Conservation (phyloP, 1,284 basidiomycete species). For the Testicularia cyperi region DNA sequence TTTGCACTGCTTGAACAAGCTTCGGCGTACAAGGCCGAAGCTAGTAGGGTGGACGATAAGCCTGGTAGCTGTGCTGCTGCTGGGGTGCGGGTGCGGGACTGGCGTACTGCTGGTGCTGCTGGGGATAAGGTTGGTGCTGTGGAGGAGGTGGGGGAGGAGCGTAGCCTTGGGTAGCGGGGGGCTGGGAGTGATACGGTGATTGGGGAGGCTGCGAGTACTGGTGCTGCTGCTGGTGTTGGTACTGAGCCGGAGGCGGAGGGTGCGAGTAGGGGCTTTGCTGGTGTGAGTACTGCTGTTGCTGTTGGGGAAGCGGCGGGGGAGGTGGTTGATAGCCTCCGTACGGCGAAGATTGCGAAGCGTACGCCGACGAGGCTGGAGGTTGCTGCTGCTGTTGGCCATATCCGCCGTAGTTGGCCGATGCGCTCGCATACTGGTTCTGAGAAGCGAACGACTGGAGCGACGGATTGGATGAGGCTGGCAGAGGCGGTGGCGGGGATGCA, state of each 20-base stretch:
- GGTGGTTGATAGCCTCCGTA: not conserved
- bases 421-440: too few relatives aligned
- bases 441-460: too few relatives aligned
- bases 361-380: too few relatives aligned
- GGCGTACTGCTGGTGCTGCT: too few relatives aligned
- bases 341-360: too few relatives aligned
- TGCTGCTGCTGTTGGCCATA: slow-evolving; percentile 1
- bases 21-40: too few relatives aligned
- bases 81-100: slow-evolving; percentile 1
- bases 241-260: too few relatives aligned
- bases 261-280: not conserved
- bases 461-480: not conserved
- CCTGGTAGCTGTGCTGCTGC: not conserved
- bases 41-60: slow-evolving; percentile 1
- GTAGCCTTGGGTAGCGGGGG: not conserved
- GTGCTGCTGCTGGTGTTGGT: not conserved
- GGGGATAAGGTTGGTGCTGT: not conserved
- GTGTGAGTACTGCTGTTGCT: not conserved
- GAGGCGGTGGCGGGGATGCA: not conserved
- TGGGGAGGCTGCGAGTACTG: not conserved
- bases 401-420: not conserved
- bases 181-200: not conserved
- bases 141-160: not conserved
- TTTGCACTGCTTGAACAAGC: too few relatives aligned
- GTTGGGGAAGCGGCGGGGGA: not conserved